A percentile compares a stretch with the other conserved stretches of the same genome.
These are phyloP conservation scores for Sclerotinia minor DNA, from an alignment of 2,329 filamentous ascomycete species.

Conservation along the genomic window DNA sequence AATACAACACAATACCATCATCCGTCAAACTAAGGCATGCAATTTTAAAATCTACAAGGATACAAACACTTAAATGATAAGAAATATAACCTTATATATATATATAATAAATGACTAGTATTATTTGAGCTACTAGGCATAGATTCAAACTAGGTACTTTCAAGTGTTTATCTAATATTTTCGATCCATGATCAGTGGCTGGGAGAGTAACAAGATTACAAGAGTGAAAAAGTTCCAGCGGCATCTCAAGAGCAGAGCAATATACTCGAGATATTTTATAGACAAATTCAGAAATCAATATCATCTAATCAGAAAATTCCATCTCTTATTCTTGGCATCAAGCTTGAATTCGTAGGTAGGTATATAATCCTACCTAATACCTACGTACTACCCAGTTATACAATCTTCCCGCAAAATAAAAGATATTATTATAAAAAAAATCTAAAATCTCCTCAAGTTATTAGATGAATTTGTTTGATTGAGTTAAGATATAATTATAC, in stretches of 20 bases:
- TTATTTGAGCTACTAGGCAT: not conserved
- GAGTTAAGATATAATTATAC: not conserved
- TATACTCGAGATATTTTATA: too few species aligned
- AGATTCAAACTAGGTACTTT: not conserved
- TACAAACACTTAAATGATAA: not conserved
- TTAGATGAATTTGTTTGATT: too few species aligned
- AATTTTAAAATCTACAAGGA: not conserved
- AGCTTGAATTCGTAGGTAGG: too few species aligned
- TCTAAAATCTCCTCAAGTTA: not conserved
- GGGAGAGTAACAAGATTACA: not conserved
- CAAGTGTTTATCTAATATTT: not conserved
- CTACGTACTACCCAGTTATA: too few species aligned
- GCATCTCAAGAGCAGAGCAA: not conserved
- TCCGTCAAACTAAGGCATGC: not conserved
- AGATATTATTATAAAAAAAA: too few species aligned
- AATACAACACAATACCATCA: not conserved
- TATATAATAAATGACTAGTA: not conserved
- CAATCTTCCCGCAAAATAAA: not conserved
- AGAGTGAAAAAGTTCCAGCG: not conserved
- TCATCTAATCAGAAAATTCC: too few species aligned
- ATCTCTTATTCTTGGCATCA: too few species aligned
- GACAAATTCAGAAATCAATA: not conserved
- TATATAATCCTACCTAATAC: too few species aligned
- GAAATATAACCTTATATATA: too few species aligned
- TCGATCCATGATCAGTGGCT: not conserved